These are phyloP conservation scores for Fusarium sp. DNA, from an alignment of 2,329 filamentous ascomycete species.

Conservation along the genomic window DNA sequence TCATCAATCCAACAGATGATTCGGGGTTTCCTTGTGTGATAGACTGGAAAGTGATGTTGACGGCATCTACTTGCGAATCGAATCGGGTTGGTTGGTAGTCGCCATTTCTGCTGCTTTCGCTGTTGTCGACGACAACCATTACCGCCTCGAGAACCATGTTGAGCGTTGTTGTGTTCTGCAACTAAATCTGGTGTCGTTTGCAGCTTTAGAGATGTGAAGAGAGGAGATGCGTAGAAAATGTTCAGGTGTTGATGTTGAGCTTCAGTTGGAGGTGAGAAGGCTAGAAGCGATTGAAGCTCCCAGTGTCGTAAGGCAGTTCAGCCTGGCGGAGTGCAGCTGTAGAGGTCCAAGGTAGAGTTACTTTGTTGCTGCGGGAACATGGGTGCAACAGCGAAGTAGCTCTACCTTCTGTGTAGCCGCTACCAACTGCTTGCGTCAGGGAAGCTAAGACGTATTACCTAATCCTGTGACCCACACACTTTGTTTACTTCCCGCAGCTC, in stretches of 20 bases:
- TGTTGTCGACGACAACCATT: slow-evolving; percentile 99
- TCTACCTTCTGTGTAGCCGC: slow-evolving; percentile 19
- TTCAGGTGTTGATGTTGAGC: slow-evolving; percentile 32
- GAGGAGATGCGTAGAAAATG: neutral
- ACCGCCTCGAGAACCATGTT: slow-evolving; percentile 99
- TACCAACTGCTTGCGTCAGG: slow-evolving; percentile 38
- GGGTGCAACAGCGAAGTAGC: slow-evolving; percentile 12
- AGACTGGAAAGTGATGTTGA: slow-evolving; percentile 93
- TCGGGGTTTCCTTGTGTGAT: slow-evolving; percentile 97
- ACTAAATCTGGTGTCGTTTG: neutral
- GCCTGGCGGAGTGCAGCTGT: slow-evolving; percentile 52
- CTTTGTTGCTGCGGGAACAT: slow-evolving; percentile 1
- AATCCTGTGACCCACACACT: slow-evolving; percentile 33
- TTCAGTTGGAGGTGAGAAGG: slow-evolving; percentile 45
- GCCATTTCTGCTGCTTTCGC: slow-evolving; percentile 97
- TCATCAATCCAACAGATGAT: slow-evolving; percentile 97
- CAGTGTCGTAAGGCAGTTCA: slow-evolving; percentile 59
- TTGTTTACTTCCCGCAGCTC: slow-evolving; percentile 47
- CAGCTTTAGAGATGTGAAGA: slow-evolving; percentile 8
- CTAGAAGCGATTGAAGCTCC: slow-evolving; percentile 44
- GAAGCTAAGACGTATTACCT: slow-evolving; percentile 43
- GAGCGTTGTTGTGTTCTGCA: slow-evolving; percentile 53
- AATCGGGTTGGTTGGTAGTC: slow-evolving; percentile 92
- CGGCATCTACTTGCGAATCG: slow-evolving; percentile 94
- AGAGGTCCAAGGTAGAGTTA: slow-evolving; percentile 39